Evolutionary conservation across 805 yeast genomes (phyloP).

Genomic region (Lachancea kluyveri): DNA sequence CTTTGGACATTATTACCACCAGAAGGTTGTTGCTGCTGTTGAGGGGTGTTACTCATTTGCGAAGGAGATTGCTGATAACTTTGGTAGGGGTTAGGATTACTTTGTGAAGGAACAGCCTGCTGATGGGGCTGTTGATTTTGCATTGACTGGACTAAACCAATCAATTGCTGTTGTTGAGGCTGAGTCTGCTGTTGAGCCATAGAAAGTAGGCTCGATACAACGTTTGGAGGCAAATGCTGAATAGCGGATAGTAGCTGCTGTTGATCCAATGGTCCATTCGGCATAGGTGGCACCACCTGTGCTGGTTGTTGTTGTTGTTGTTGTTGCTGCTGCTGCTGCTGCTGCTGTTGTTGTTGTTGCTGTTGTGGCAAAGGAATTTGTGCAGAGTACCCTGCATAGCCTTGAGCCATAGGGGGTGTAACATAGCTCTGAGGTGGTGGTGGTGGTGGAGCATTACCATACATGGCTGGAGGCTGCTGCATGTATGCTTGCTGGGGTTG

Average conservation of each 20-base stretch:
- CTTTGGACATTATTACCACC: slow-evolving; percentile 33
- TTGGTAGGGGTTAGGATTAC: slow-evolving; percentile 12
- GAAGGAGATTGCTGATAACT: slow-evolving; percentile 9
- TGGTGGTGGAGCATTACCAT: slow-evolving; percentile 14
- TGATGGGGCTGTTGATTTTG: slow-evolving; percentile 18
- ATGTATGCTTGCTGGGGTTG: slow-evolving; percentile 8
- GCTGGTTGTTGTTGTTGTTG: slow-evolving; percentile 21
- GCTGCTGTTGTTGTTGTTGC: slow-evolving; percentile 21
- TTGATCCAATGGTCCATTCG: slow-evolving; percentile 15
- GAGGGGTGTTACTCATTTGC: slow-evolving; percentile 8
- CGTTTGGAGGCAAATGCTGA: slow-evolving; percentile 32
- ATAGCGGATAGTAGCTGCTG: slow-evolving; percentile 28
- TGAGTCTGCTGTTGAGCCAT: slow-evolving; percentile 31
- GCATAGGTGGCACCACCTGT: slow-evolving; percentile 13
- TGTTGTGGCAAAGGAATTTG: slow-evolving; percentile 18
- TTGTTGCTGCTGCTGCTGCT: slow-evolving; percentile 19
- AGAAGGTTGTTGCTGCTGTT: slow-evolving; percentile 18
- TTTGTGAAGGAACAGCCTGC: slow-evolving; percentile 21
- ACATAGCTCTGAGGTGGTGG: slow-evolving; percentile 15
- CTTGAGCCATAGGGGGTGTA: slow-evolving; percentile 18
- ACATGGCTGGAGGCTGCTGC: slow-evolving; percentile 9
- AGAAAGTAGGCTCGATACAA: slow-evolving; percentile 26
- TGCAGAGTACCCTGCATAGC: slow-evolving; percentile 16
- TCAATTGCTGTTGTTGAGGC: slow-evolving; percentile 26
- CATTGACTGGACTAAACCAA: slow-evolving; percentile 30